Percentiles rank a stretch among this genome's conserved stretches.
Evolutionary conservation across 257 asterid genomes (phyloP).

Genomic region (Nicotiana tabacum): DNA sequence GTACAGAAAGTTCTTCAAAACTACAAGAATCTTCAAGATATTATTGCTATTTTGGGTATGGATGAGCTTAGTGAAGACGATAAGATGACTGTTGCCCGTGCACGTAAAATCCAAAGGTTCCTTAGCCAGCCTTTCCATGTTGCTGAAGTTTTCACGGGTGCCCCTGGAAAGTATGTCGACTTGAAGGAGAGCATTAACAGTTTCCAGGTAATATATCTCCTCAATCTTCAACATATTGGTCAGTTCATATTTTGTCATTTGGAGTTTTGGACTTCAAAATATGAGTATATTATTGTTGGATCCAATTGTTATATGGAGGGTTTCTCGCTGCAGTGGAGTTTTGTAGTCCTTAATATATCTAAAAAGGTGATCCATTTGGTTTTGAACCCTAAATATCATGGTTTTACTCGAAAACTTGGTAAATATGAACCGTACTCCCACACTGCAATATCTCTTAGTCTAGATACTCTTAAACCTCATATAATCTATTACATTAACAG

Average conservation of each 20-base stretch:
- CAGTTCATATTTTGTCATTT: neutral
- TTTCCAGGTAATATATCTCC: slow-evolving; percentile 66
- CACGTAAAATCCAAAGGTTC: slow-evolving; percentile 82
- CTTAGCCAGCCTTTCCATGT: slow-evolving; percentile 99
- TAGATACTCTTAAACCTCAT: too few species aligned
- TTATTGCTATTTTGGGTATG: slow-evolving; percentile 97
- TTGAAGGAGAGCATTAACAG: slow-evolving; percentile 87
- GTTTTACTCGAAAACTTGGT: too few species aligned
- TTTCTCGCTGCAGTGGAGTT: neutral
- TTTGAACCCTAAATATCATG: too few species aligned
- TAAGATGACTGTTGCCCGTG: slow-evolving; percentile 96
- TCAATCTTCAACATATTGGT: neutral
- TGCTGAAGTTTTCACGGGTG: slow-evolving; percentile 98
- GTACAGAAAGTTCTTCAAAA: slow-evolving; percentile 95
- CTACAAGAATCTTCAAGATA: slow-evolving; percentile 98
- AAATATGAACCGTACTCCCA: too few species aligned
- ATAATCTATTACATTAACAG: too few species aligned
- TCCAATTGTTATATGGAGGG: neutral
- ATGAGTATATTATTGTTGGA: neutral
- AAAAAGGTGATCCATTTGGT: too few species aligned
- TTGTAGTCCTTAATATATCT: too few species aligned
- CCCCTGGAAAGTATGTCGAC: slow-evolving; percentile 93
- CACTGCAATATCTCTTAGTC: too few species aligned
- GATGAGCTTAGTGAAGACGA: slow-evolving; percentile 99
- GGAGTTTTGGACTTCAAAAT: neutral